phyloP scores from a whole-genome alignment of 805 yeast species.

The Ogataea pignaliae region DNA sequence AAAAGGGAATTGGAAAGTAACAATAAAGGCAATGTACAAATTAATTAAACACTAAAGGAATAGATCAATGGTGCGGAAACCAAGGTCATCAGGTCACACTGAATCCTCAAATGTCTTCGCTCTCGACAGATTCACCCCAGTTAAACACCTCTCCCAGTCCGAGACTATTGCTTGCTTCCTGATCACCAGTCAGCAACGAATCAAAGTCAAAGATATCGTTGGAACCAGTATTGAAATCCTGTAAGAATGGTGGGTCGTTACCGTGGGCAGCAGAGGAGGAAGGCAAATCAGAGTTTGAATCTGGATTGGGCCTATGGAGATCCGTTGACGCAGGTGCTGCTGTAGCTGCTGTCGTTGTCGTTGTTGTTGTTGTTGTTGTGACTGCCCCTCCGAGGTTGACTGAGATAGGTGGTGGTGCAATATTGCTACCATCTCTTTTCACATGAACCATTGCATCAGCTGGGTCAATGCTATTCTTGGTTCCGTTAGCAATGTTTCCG shows the following conservation, averaged over 20 bases:
- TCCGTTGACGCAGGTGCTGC: neutral
- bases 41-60: neutral
- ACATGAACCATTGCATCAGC: neutral
- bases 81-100: no score
- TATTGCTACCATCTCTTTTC: slow-evolving; percentile 1
- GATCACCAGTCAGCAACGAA: slow-evolving; percentile 39
- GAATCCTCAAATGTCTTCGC: slow-evolving; percentile 26
- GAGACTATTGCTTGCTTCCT: slow-evolving; percentile 28
- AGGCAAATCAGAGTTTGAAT: slow-evolving; percentile 6
- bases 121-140: slow-evolving; percentile 42
- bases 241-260: slow-evolving; percentile 17
- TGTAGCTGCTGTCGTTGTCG: neutral
- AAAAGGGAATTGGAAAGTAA: neutral
- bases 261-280: slow-evolving; percentile 13
- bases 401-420: neutral
- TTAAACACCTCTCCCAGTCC: slow-evolving; percentile 32
- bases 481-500: neutral
- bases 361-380: neutral
- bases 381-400: neutral
- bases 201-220: slow-evolving; percentile 40
- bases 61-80: no score
- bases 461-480: neutral
- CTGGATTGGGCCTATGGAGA: neutral
- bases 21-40: slow-evolving; percentile 3
- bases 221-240: slow-evolving; percentile 32